Percentiles rank a stretch among this genome's conserved stretches.
Conservation (phyloP, 108 stramenopile genomes). For the Nannochloropsis salina region DNA sequence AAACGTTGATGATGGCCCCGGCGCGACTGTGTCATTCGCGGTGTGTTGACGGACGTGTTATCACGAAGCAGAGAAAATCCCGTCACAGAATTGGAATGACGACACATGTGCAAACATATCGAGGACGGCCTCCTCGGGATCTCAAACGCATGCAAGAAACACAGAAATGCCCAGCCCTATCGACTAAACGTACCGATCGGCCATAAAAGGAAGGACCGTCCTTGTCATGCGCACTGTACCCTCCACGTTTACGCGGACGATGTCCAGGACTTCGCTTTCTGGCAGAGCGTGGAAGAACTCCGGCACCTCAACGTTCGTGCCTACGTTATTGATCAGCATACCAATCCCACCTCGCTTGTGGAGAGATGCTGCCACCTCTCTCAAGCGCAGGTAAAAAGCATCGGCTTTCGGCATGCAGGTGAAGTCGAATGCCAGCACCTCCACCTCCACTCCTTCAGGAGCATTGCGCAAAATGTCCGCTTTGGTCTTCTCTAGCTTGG, state of each 20-base stretch:
- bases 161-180: too few species aligned
- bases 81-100: too few species aligned
- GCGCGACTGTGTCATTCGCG: not conserved
- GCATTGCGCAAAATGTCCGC: not conserved
- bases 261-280: not conserved
- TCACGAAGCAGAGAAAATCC: not conserved
- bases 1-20: not conserved
- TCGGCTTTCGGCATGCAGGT: not conserved
- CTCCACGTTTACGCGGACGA: not conserved
- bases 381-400: not conserved
- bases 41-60: not conserved
- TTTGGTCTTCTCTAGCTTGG: not conserved
- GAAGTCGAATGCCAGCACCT: not conserved
- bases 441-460: constrained; percentile 1
- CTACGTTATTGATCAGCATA: not conserved
- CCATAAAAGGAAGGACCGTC: not conserved
- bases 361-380: not conserved
- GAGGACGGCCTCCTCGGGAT: too few species aligned
- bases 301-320: not conserved
- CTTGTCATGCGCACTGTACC: not conserved
- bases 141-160: too few species aligned
- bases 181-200: not conserved
- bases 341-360: not conserved
- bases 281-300: constrained; percentile 11
- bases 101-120: too few species aligned